These are phyloP conservation scores for Cylindrotheca fusiformis DNA, from an alignment of 108 stramenopile genomes.

Conservation along the genomic window DNA sequence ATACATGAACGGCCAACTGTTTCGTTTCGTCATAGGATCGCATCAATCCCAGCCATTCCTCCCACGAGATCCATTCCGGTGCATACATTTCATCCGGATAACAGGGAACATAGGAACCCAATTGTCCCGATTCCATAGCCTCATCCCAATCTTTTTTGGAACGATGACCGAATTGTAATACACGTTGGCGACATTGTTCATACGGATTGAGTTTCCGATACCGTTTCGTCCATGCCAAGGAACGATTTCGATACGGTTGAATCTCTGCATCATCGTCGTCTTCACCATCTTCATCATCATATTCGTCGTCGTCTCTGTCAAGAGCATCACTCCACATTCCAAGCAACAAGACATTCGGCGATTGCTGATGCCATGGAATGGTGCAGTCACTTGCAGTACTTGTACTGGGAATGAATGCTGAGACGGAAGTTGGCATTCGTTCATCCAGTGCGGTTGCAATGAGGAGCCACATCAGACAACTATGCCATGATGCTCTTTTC, in stretches of 20 bases:
- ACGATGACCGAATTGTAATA: constrained; percentile 51
- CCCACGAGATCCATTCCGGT: constrained; percentile 65
- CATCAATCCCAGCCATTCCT: constrained; percentile 74
- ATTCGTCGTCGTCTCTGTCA: not conserved
- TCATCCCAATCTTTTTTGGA: constrained; percentile 77
- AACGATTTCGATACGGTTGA: constrained; percentile 60
- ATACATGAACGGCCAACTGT: constrained; percentile 35
- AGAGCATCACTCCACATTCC: too few relatives aligned
- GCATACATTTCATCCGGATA: constrained; percentile 75
- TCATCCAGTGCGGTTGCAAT: too few relatives aligned
- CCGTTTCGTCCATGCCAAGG: constrained; percentile 59
- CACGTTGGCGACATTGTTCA: constrained; percentile 43
- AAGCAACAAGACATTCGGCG: too few relatives aligned
- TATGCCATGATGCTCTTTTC: too few relatives aligned
- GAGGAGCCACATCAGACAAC: too few relatives aligned
- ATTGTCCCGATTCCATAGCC: constrained; percentile 14
- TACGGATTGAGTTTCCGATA: constrained; percentile 58
- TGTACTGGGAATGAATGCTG: too few relatives aligned
- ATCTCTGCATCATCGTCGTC: constrained; percentile 4
- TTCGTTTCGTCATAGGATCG: constrained; percentile 57
- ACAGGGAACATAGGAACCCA: constrained; percentile 50
- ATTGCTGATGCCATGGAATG: too few relatives aligned
- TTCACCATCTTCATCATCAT: constrained; percentile 31
- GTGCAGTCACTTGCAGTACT: too few relatives aligned
- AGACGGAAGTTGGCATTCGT: too few relatives aligned